Evolutionary conservation across 441 rosid genomes (phyloP).

Genomic region (Isatis lusitanica): DNA sequence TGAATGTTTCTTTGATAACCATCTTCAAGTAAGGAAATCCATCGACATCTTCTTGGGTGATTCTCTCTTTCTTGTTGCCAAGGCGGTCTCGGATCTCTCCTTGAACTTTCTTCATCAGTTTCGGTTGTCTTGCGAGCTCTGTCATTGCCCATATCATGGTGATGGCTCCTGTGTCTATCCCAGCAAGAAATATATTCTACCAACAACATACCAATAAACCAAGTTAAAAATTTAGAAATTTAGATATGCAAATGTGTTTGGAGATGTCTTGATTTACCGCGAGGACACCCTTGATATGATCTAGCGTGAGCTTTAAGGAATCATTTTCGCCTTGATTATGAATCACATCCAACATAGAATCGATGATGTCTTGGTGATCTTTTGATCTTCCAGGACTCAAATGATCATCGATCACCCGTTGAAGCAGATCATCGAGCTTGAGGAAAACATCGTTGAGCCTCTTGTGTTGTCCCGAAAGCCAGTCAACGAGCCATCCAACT

Average conservation of each 20-base stretch:
- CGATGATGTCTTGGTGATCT: slow-evolving; percentile 28
- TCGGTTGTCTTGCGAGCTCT: slow-evolving; percentile 17
- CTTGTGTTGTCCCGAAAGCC: slow-evolving; percentile 26
- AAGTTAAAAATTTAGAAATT: not conserved
- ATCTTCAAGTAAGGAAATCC: slow-evolving; percentile 26
- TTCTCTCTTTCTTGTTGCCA: slow-evolving; percentile 20
- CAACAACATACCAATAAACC: not conserved
- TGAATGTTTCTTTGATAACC: slow-evolving; percentile 33
- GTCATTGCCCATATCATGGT: slow-evolving; percentile 39
- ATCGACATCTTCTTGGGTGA: slow-evolving; percentile 38
- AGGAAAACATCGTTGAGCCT: slow-evolving; percentile 25
- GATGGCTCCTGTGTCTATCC: slow-evolving; percentile 30
- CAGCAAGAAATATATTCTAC: slow-evolving; percentile 30
- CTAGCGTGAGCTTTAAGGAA: slow-evolving; percentile 22
- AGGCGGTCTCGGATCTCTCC: slow-evolving; percentile 19
- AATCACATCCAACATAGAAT: slow-evolving; percentile 31
- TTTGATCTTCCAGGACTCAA: slow-evolving; percentile 14
- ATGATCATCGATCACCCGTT: slow-evolving; percentile 36
- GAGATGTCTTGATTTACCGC: slow-evolving; percentile 10
- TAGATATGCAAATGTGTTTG: not conserved
- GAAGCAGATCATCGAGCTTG: slow-evolving; percentile 24
- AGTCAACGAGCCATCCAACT: slow-evolving; percentile 30
- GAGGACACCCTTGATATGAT: slow-evolving; percentile 34
- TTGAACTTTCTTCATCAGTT: slow-evolving; percentile 23
- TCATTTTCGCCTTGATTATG: slow-evolving; percentile 11